Evolutionary conservation across 495 filamentous ascomycete genomes (phyloP), one percentile per base, ranked within the genome.

Genomic region (Hyaloscypha bicolor): DNA sequence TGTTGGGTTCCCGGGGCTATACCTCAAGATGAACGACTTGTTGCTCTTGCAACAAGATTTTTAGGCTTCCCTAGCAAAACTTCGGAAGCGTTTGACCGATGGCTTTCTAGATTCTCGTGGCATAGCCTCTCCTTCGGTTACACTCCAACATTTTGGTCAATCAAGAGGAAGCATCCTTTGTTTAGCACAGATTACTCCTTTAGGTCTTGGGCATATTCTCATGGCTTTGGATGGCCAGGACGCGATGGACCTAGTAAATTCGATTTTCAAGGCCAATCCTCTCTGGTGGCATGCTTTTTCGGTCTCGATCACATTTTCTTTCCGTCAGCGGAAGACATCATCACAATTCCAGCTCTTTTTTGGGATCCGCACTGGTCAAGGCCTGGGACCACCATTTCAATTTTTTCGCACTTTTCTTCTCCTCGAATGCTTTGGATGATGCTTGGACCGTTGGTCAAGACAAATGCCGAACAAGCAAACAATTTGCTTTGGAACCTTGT

Each of bases 51-150:
- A 53, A 53, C 51, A n/a, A n/a, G 51, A 53, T 53, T 53, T 4
- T 4, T 53, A 0, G 51, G 51, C 1, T 53, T 53, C 3, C 51
- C 51, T 1, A 29, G 5, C 51, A 4, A n/a, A 53, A 53, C 51
- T 0, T 53, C 51, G 2, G 1, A n/a, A 1, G 51, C 9, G 1
- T 53, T 53, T 53, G 51, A n/a, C 1, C 8, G 16, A 1, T 53
- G 51, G 51, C 51, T 53, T 53, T 53, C 19, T 29, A 53, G 51
- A 53, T 21, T 53, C 51, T 25, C 51, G 16, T 53, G 51, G 51
- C 6, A 53, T 37, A 19, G 19, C 5, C 51, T 19, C 16, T 5
- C 22, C 6, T 53, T 53, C 19, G 51, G n/a, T n/a, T n/a, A n/a
- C n/a, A n/a, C n/a, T 19, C 51, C 51, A 25, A 14, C 22, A 6